Conservation (phyloP, 2,329 filamentous ascomycete genomes). For the Exophiala mesophila region DNA sequence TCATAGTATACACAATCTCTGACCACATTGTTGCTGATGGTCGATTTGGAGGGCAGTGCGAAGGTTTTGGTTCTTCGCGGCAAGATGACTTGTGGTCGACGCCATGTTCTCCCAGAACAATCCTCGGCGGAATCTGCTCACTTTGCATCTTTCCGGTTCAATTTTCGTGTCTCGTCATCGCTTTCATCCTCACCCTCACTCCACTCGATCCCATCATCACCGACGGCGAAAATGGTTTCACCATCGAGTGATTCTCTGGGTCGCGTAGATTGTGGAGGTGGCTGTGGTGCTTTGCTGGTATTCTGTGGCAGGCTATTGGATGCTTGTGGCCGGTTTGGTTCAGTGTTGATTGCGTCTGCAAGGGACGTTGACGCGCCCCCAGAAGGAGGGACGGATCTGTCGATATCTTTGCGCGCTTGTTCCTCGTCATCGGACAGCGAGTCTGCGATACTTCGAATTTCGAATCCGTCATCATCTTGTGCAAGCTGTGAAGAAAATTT, state of each 20-base stretch:
- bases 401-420: slow-evolving; percentile 33
- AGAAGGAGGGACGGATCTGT: slow-evolving; percentile 18
- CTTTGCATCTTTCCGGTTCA: slow-evolving; percentile 41
- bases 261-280: slow-evolving; percentile 31
- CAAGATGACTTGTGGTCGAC: no score
- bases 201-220: slow-evolving; percentile 78
- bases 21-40: no score
- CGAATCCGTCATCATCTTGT: slow-evolving; percentile 97
- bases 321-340: slow-evolving; percentile 10
- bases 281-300: slow-evolving; percentile 11
- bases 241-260: slow-evolving; percentile 67
- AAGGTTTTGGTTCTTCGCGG: no score
- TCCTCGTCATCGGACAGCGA: slow-evolving; percentile 43
- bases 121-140: no score
- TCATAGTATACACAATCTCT: no score
- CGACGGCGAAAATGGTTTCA: slow-evolving; percentile 93
- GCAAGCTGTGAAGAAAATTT: slow-evolving; percentile 57
- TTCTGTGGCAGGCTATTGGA: slow-evolving; percentile 14
- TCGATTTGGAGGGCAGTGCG: no score
- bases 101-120: no score
- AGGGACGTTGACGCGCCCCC: slow-evolving; percentile 23
- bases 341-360: slow-evolving; percentile 17
- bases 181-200: slow-evolving; percentile 63
- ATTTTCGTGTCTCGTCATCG: slow-evolving; percentile 49
- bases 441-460: slow-evolving; percentile 82